phyloP scores from a whole-genome alignment of 495 filamentous ascomycete species.

The Recurvomyces mirabilis region DNA sequence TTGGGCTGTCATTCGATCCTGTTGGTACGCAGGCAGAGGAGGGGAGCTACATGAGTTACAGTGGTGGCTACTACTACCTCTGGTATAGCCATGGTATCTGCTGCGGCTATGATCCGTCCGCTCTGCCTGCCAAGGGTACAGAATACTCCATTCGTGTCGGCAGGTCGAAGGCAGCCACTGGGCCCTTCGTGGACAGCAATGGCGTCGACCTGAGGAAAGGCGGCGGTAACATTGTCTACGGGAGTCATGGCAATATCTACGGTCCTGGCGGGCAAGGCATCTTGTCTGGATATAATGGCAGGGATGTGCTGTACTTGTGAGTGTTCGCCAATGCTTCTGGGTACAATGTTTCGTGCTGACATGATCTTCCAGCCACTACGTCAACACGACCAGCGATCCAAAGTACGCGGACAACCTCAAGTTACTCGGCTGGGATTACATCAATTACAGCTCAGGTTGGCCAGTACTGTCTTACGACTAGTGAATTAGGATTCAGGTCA shows the following conservation, averaged over 20 bases:
- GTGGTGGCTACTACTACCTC: constrained; percentile 50
- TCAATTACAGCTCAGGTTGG: constrained; percentile 56
- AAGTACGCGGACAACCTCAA: constrained; percentile 50
- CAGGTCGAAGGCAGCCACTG: constrained; percentile 40
- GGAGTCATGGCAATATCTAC: constrained; percentile 50
- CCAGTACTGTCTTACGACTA: constrained; percentile 36
- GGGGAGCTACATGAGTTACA: constrained; percentile 44
- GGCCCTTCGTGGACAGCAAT: constrained; percentile 41
- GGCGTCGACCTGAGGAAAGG: constrained; percentile 43
- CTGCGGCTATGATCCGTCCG: constrained; percentile 41
- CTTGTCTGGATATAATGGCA: constrained; percentile 35
- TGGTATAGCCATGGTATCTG: constrained; percentile 52
- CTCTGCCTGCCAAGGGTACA: constrained; percentile 38
- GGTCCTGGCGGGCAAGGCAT: constrained; percentile 58
- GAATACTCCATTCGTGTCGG: constrained; percentile 59
- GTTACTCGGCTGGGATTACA: constrained; percentile 55
- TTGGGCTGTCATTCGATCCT: neutral
- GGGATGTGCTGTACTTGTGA: constrained; percentile 54
- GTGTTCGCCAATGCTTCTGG: constrained; percentile 25
- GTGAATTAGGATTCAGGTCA: no score
- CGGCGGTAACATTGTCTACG: constrained; percentile 51
- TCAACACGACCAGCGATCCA: constrained; percentile 36
- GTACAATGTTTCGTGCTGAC: neutral
- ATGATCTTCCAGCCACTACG: neutral
- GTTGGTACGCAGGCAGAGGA: constrained; percentile 32